Base-by-base conservation (phyloP, 805 yeast species). In the Metschnikowia noctiluminum region DNA sequence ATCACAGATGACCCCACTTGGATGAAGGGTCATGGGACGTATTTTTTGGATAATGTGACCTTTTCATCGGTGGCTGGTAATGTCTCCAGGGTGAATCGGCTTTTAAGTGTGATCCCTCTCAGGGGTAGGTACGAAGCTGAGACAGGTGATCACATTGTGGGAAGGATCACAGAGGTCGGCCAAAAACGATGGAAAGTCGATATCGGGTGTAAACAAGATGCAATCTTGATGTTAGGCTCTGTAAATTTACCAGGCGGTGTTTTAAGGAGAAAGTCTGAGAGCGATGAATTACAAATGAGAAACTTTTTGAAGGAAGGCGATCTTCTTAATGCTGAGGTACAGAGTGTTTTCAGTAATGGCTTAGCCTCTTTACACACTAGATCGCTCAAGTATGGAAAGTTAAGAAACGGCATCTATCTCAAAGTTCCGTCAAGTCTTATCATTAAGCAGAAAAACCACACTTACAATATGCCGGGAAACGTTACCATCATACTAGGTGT, bases 21-120 rank as follows among this genome's bases (percentile, higher is more conserved):
- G 97, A 94, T 94, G 99, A 81, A 96, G 62, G 99, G 99, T 30
- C 99, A 92, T 62, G 99, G 99, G 6, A 94, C 98, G 0, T 94
- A 89, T 64, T 81, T 84, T 56, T 69, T 86, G 36, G 82, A 81
- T 32, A 85, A 85, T 55, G 73, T 78, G 57, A 89, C 97, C 0
- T 89, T 80, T 64, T 85, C 96, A 2, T 85, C 97, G 0, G 96
- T 92, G 7, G 97, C 97, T 0, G 99, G 99, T 5, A 82, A 84
- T 10, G 84, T 94, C 5, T 79, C 87, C 1, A 77, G 92, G 53
- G 97, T 91, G 45, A 94, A 94, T 66, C 82, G 91, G 59, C 74
- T 94, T 50, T 74, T 94, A 49, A 84, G 91, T 60, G 98, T 94
- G 15, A 70, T 81, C 28, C 96, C 98, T 3, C 76, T 92, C 51